phyloP scores from a whole-genome alignment of 768 basidiomycete species.

The Amanita rimosa region DNA sequence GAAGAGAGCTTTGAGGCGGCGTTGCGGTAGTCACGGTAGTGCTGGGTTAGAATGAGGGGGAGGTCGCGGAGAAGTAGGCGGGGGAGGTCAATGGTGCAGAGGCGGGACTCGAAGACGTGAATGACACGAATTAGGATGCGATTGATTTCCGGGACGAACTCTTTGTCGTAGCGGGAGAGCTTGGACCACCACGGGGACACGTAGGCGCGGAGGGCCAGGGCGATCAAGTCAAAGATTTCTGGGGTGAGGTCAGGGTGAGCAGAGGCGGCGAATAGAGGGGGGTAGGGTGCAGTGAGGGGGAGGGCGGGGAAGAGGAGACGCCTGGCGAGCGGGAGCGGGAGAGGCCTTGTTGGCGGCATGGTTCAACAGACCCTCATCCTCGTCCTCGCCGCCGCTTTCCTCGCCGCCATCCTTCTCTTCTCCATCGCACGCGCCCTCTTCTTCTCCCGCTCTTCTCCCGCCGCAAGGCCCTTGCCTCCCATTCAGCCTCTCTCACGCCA shows the following conservation, averaged over 20 bases:
- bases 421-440: slow-evolving; percentile 26
- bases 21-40: slow-evolving; percentile 69
- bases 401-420: slow-evolving; percentile 24
- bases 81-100: slow-evolving; percentile 43
- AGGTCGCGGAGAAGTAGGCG: slow-evolving; percentile 50
- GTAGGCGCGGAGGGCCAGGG: slow-evolving; percentile 67
- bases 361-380: slow-evolving; percentile 35
- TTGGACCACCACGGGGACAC: slow-evolving; percentile 83
- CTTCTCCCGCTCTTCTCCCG: slow-evolving; percentile 19
- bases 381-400: slow-evolving; percentile 32
- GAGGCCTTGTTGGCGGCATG: slow-evolving; percentile 14
- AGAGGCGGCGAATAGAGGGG: slow-evolving; percentile 39
- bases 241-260: slow-evolving; percentile 43
- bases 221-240: slow-evolving; percentile 71
- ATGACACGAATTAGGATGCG: slow-evolving; percentile 45
- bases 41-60: slow-evolving; percentile 60
- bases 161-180: slow-evolving; percentile 74
- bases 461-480: slow-evolving; percentile 54
- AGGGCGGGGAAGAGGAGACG: slow-evolving; percentile 57
- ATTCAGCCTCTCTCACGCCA: slow-evolving; percentile 55
- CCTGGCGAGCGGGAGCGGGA: slow-evolving; percentile 29
- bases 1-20: slow-evolving; percentile 50
- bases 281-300: slow-evolving; percentile 29
- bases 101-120: slow-evolving; percentile 47
- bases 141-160: slow-evolving; percentile 65